Evolutionary conservation across 2,329 filamentous ascomycete genomes (phyloP), one percentile per base, ranked within the genome.

Genomic region (Diaporthe nobilis): DNA sequence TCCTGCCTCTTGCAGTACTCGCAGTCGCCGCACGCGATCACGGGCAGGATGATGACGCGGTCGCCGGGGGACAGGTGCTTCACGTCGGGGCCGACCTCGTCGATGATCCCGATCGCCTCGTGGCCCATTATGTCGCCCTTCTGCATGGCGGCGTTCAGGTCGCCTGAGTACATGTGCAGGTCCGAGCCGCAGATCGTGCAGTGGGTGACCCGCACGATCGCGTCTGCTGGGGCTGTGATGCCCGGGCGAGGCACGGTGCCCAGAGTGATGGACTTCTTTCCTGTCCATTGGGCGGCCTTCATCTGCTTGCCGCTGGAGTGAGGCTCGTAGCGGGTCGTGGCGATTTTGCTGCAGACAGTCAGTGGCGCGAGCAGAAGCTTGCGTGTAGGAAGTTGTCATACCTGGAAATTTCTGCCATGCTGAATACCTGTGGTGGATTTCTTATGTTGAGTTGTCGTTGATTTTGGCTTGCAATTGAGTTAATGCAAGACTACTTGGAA

Each of bases 1-100:
- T 90, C 84, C 81, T 91, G 90, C 82, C 89, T 85, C 80, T 90
- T 85, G 85, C 91, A 93, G 82, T 90, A 92, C 79, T 85, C 87
- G 83, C 92, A 93, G 34, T 82, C 75, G 0, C 87, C 87, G 78
- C 87, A 89, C 7, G 72, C 75, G 6, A 78, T 73, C 37, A 78
- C 70, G 63, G 58, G 58, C 3, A 61, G 73, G 73, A 75, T 76
- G 68, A 78, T 76, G n/a, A 78, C 75, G 7, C 74, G 72, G 28
- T 76, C 68, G 9, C 77, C 77, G 8, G 49, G 44, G 8, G 63
- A 44, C 20, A 68, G 34, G 25, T 17, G 7, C 49, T n/a, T 49
- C 3, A 68, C 63, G 12, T 51, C 34, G 5, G 42, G 42, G 63
- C 86, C 86, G 34, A 85, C 75, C n/a, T 80, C 77, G 25, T 80